phyloP scores from a whole-genome alignment of 2,329 filamentous ascomycete genomes.

The Epichloe sibirici region DNA sequence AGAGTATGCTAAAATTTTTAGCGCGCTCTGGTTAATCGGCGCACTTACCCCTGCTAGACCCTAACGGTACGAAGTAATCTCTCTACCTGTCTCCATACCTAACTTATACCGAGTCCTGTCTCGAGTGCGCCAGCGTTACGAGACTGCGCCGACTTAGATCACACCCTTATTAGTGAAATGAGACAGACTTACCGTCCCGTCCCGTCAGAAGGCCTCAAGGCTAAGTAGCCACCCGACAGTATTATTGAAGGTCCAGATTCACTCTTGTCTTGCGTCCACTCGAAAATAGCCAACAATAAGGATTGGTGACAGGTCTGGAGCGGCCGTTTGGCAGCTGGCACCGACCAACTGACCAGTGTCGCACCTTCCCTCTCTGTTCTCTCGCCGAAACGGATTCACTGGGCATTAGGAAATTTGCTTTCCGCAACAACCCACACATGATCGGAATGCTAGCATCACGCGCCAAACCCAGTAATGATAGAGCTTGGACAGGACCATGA shows the following conservation, averaged over 20 bases:
- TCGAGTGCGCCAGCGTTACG: too few species aligned
- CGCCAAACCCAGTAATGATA: neutral
- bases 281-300: neutral
- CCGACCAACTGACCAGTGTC: neutral
- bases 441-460: neutral
- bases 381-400: neutral
- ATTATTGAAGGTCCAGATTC: neutral
- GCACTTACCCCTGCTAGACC: too few species aligned
- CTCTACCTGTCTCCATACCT: too few species aligned
- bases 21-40: too few species aligned
- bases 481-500: neutral
- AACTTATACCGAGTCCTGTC: too few species aligned
- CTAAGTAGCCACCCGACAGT: too few species aligned
- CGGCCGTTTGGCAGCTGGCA: neutral
- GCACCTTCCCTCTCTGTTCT: conserved; percentile 2
- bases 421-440: neutral
- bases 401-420: neutral
- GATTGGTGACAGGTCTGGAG: neutral
- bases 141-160: too few species aligned
- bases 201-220: too few species aligned
- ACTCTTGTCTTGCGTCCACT: neutral
- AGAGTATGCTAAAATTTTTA: too few species aligned
- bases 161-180: too few species aligned
- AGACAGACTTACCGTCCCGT: too few species aligned
- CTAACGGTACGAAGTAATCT: too few species aligned